Conservation (phyloP, 2,329 filamentous ascomycete species). For the Boeremia lycopersici region DNA sequence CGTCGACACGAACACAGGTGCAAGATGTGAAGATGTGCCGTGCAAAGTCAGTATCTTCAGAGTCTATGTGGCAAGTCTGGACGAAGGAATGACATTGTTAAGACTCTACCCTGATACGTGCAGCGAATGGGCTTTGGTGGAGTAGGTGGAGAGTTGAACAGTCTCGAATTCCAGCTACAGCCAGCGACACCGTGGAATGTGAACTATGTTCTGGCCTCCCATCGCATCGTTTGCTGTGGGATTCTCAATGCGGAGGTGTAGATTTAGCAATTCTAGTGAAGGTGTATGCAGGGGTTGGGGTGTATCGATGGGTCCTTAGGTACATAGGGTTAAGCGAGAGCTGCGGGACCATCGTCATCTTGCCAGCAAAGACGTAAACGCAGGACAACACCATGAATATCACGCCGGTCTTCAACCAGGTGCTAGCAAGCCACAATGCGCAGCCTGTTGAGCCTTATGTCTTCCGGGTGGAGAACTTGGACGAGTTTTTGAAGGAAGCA, state of each 20-base stretch:
- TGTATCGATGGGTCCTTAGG: neutral
- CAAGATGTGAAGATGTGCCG: too few relatives aligned
- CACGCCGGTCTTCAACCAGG: conserved; percentile 71
- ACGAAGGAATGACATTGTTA: neutral
- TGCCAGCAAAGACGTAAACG: conserved; percentile 17
- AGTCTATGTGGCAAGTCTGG: neutral
- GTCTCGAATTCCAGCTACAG: neutral
- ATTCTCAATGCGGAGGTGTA: neutral
- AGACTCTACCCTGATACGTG: neutral
- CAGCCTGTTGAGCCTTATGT: conserved; percentile 54
- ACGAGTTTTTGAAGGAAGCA: conserved; percentile 92
- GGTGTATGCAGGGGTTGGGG: conserved; percentile 11
- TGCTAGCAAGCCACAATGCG: conserved; percentile 66
- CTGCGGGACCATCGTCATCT: conserved; percentile 36
- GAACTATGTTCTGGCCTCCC: neutral
- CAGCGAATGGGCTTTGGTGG: neutral
- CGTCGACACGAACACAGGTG: too few relatives aligned
- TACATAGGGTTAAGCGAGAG: conserved; percentile 28
- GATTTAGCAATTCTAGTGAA: conserved; percentile 6
- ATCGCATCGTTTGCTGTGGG: neutral
- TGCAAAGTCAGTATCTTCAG: neutral
- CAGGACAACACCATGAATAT: conserved; percentile 58
- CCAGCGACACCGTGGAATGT: neutral
- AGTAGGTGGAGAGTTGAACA: neutral
- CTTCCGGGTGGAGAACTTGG: conserved; percentile 58